These are phyloP conservation scores for Hemisphaericaspora nanyangensis DNA, from an alignment of 805 yeast species.

Conservation along the genomic window DNA sequence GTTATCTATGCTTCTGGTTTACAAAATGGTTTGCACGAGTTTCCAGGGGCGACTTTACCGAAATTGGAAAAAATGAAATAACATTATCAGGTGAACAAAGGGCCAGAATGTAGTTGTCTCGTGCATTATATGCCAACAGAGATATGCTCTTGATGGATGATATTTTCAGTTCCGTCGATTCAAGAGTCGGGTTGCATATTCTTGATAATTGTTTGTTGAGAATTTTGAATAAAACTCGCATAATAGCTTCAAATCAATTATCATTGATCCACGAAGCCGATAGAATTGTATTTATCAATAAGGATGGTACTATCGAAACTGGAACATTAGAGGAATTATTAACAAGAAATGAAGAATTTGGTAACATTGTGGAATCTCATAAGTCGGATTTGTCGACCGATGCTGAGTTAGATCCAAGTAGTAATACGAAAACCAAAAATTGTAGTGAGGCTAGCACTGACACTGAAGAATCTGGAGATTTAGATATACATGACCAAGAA, in stretches of 20 bases:
- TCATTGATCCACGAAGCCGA: conserved; percentile 70
- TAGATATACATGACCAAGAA: no score
- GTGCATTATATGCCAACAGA: conserved; percentile 69
- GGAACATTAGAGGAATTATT: conserved; percentile 60
- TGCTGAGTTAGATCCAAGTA: neutral
- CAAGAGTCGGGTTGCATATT: conserved; percentile 76
- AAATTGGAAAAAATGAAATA: conserved; percentile 83
- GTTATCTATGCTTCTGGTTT: conserved; percentile 66
- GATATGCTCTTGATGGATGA: conserved; percentile 74
- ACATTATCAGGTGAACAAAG: conserved; percentile 89
- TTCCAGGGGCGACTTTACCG: conserved; percentile 78
- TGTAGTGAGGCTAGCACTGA: neutral
- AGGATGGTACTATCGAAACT: conserved; percentile 56
- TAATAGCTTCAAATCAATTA: conserved; percentile 83
- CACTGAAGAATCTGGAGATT: neutral
- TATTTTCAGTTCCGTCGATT: conserved; percentile 81
- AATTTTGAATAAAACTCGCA: conserved; percentile 56
- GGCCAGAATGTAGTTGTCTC: conserved; percentile 74
- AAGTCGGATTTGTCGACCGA: neutral
- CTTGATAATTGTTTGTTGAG: conserved; percentile 67
- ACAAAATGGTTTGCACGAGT: conserved; percentile 56
- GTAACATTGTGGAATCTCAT: conserved; percentile 37
- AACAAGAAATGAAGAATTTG: conserved; percentile 31
- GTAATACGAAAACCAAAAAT: neutral
- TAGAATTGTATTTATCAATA: conserved; percentile 61